Percentiles rank a stretch among this genome's conserved stretches.
These are phyloP conservation scores for Brassica carinata DNA, from an alignment of 345 rosid genomes.

Conservation along the genomic window DNA sequence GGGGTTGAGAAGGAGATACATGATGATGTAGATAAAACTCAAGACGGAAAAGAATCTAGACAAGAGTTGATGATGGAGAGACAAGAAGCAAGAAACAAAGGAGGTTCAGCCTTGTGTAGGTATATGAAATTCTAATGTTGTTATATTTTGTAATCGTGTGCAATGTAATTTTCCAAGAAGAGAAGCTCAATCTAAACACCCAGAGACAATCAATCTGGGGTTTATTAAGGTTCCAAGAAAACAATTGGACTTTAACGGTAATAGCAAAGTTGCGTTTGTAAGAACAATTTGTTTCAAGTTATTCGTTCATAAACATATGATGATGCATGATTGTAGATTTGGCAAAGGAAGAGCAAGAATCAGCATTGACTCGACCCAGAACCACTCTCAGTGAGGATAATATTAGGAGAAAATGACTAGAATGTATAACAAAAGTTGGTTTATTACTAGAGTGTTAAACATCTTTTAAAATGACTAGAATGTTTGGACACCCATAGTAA, in stretches of 20 bases:
- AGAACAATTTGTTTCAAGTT: background rate
- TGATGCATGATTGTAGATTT: too few relatives aligned
- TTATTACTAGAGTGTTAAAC: too few relatives aligned
- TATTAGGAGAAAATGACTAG: background rate
- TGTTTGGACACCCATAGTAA: too few relatives aligned
- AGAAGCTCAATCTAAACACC: background rate
- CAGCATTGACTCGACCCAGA: background rate
- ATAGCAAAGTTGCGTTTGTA: background rate
- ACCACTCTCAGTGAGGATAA: background rate
- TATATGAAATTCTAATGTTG: background rate
- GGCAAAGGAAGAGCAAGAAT: background rate
- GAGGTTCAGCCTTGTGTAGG: background rate
- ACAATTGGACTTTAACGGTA: background rate
- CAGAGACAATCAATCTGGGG: background rate
- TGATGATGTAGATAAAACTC: too few relatives aligned
- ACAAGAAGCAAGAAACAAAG: too few relatives aligned
- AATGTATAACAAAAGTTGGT: too few relatives aligned
- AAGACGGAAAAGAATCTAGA: too few relatives aligned
- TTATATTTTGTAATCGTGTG: background rate
- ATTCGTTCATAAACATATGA: too few relatives aligned
- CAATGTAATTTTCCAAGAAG: background rate
- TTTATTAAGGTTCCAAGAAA: background rate
- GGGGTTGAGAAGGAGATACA: too few relatives aligned
- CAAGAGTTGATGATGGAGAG: too few relatives aligned
- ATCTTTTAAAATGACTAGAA: too few relatives aligned